These are phyloP conservation scores for Aechmea fasciata DNA, from an alignment of 176 grass and related monocot species.

Conservation along the genomic window DNA sequence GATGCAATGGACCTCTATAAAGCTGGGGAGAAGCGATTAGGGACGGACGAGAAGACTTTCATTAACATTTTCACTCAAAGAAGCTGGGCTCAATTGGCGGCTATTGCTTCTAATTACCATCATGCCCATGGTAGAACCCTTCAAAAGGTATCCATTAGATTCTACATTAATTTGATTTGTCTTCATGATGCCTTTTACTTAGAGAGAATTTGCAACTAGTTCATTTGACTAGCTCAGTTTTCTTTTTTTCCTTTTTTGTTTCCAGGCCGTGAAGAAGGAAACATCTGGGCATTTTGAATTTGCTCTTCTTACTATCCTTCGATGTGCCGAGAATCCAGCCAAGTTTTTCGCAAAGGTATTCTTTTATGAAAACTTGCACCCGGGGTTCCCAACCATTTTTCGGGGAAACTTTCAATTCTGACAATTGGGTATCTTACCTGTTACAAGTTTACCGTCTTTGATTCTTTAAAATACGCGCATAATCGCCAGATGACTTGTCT, in stretches of 20 bases:
- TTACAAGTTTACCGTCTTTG: too few species aligned
- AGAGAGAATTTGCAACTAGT: slow-evolving; percentile 7
- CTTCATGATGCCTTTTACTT: slow-evolving; percentile 9
- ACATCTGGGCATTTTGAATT: slow-evolving; percentile 90
- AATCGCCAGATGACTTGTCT: too few species aligned
- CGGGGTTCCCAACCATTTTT: neutral
- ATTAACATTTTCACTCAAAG: slow-evolving; percentile 83
- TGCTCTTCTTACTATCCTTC: slow-evolving; percentile 78
- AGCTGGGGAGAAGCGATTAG: slow-evolving; percentile 91
- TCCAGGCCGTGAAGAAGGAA: slow-evolving; percentile 81
- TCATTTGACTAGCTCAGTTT: neutral
- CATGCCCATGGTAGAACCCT: slow-evolving; percentile 66
- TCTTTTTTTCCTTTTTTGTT: neutral
- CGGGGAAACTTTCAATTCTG: neutral
- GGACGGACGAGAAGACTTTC: slow-evolving; percentile 85
- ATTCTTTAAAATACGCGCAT: too few species aligned
- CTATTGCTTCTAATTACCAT: slow-evolving; percentile 82
- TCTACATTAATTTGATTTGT: slow-evolving; percentile 1
- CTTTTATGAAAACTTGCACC: neutral
- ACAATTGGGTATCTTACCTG: neutral
- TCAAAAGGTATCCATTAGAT: slow-evolving; percentile 50
- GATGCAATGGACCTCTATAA: slow-evolving; percentile 93
- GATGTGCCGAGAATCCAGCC: slow-evolving; percentile 78
- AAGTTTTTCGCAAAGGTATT: slow-evolving; percentile 98
- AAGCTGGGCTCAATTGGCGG: slow-evolving; percentile 69